Evolutionary conservation across 306 rosid genomes (phyloP), one percentile per base, ranked within the genome.

Genomic region (Prunus campanulata): DNA sequence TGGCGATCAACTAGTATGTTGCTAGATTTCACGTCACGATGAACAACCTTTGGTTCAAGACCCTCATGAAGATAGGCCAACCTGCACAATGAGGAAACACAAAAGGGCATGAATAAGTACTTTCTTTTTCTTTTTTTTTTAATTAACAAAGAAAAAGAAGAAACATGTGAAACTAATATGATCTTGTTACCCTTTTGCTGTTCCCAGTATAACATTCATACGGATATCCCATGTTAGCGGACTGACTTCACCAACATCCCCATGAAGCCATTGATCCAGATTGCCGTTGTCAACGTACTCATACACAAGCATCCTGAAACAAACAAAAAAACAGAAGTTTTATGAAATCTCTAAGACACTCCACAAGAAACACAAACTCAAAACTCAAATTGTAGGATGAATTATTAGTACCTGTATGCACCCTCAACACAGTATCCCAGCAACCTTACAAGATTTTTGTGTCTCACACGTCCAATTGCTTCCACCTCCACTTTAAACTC

Each of bases 371-470:
- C 71, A 24, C 42, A 84, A 54, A 61, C 57, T 74, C 62, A 60
- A 39, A 77, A 68, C 18, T 65, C 29, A 51, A 70, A 54, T 30
- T 9, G 32, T 55, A 74, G 63, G 77, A 52, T 60, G 27, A 74
- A 66, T 20, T 20, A 66, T 24, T 18, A 74, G 57, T 81, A 95
- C 99, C 99, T 92, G 83, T 96, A 93, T 68, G 96, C 99, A 74
- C 99, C 99, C 84, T 92, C 99, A 80, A 91, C 99, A 83, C 99
- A 96, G 80, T 96, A 96, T 65, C 99, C 99, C 71, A 92, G 98
- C 87, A 96, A 76, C 77, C 99, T 88, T 68, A 96, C 98, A 61
- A 96, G 98, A 89, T 92, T 96, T 88, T 96, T 96, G 85, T 96
- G 99, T 70, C 98, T 86, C 71, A 96, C 99, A 8, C 99, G 97